phyloP scores from a whole-genome alignment of 495 filamentous ascomycete genomes.

The Apodospora peruviana region DNA sequence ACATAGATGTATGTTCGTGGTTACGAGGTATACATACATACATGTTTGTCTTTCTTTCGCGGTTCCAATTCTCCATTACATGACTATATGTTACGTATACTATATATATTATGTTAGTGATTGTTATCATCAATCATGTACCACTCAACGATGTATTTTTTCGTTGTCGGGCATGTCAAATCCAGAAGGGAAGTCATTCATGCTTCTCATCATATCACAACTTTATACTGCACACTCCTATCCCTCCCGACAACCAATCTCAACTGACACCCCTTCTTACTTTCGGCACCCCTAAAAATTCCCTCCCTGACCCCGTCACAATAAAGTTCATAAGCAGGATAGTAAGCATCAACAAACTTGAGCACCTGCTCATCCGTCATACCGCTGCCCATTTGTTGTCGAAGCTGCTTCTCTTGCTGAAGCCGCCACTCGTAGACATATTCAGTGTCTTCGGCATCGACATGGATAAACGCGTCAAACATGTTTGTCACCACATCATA shows the following conservation, averaged over 20 bases:
- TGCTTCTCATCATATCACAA: slow-evolving; percentile 53
- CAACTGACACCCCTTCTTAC: slow-evolving; percentile 53
- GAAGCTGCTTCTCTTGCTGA: slow-evolving; percentile 71
- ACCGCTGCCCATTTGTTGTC: slow-evolving; percentile 50
- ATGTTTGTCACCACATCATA: slow-evolving; percentile 72
- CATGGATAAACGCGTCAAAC: slow-evolving; percentile 79
- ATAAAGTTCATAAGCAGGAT: slow-evolving; percentile 65
- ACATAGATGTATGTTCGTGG: no score
- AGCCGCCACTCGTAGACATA: slow-evolving; percentile 87
- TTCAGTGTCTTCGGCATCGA: slow-evolving; percentile 70
- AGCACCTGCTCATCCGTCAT: slow-evolving; percentile 62
- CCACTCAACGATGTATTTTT: no score
- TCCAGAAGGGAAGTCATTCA: no score
- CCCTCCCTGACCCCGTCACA: slow-evolving; percentile 61
- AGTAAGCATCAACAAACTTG: slow-evolving; percentile 53
- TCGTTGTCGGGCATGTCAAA: no score
- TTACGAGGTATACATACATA: no score
- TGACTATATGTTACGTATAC: no score
- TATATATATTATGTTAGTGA: no score
- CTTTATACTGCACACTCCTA: slow-evolving; percentile 54
- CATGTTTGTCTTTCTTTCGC: no score
- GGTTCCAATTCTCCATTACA: no score
- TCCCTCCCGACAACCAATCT: slow-evolving; percentile 65
- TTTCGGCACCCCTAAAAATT: slow-evolving; percentile 41
- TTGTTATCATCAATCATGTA: no score